Evolutionary conservation across 208 protist genomes (phyloP), one percentile per base, ranked within the genome.

Genomic region (Leishmania arabica): DNA sequence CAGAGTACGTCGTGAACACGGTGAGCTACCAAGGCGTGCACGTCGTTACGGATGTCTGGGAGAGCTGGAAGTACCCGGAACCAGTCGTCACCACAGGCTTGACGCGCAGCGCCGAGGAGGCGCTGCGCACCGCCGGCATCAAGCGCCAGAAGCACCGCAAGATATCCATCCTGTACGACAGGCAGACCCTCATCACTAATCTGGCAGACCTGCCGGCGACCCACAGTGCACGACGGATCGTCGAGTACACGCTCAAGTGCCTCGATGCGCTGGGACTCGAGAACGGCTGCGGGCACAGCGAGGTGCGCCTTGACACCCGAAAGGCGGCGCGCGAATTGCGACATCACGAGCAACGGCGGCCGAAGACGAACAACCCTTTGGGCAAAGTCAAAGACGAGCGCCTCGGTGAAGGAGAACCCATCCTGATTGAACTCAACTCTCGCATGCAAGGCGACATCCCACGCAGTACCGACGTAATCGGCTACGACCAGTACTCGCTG

Each of bases 401-500:
- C 74, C 15, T 15, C 24, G 70, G 45, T 31, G 73, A 51, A 1
- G 89, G 89, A 0, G 78, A 88, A 75, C 95, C 95, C 11, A 89
- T 97, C 49, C 81, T 97, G 66, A 96, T 97, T 90, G 95, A 97
- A 81, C 89, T 97, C 54, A 97, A 97, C 74, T 90, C 95, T 21
- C 88, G 95, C 66, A 89, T 95, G 84, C 92, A 95, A 60, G 95
- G 95, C 37, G 92, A 94, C 74, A 84, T 81, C 45, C 95, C 95
- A 24, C 92, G 95, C 51, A 83, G 87, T 42, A 93, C 88, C 17
- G 75, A 89, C 31, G 83, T 96, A 34, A 87, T 97, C 13, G 92
- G 93, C 40, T 97, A 97, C 82, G 87, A 94, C 77, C 93, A 96
- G 81, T 91, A 91, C 77, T 92, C 85, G 17, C 82, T 97, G 11